Conservation (phyloP, 140 eudicot genomes). For the Flaveria floridana region DNA sequence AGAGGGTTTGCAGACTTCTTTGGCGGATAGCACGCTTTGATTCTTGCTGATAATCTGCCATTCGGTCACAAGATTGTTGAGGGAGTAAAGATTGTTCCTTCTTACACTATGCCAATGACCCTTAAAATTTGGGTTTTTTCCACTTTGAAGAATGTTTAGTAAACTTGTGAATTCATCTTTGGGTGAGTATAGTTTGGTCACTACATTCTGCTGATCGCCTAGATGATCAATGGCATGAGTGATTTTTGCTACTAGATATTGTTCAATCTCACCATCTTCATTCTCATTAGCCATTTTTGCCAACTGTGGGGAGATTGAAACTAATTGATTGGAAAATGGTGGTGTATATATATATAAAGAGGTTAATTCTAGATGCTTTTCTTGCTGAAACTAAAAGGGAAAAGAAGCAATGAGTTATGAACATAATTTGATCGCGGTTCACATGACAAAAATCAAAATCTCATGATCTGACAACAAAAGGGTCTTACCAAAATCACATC, state of each 20-base stretch:
- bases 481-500: too few species aligned
- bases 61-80: conserved; percentile 39
- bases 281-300: conserved; percentile 23
- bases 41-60: conserved; percentile 37
- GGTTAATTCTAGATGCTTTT: conserved; percentile 19
- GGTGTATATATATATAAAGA: background rate
- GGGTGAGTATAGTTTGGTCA: background rate
- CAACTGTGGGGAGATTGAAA: background rate
- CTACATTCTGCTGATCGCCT: background rate
- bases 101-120: conserved; percentile 1
- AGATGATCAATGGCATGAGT: background rate
- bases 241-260: conserved; percentile 34
- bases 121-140: too few species aligned
- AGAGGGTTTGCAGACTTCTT: background rate
- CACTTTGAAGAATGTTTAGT: background rate
- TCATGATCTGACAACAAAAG: too few species aligned
- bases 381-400: conserved; percentile 22
- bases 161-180: background rate
- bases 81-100: conserved; percentile 42
- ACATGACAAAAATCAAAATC: too few species aligned
- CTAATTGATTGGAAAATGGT: background rate
- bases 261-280: conserved; percentile 36
- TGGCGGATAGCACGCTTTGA: background rate
- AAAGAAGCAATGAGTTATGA: background rate
- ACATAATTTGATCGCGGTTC: too few species aligned